Conservation (phyloP, 2,329 filamentous ascomycete genomes). For the Nannizzia gypsea region DNA sequence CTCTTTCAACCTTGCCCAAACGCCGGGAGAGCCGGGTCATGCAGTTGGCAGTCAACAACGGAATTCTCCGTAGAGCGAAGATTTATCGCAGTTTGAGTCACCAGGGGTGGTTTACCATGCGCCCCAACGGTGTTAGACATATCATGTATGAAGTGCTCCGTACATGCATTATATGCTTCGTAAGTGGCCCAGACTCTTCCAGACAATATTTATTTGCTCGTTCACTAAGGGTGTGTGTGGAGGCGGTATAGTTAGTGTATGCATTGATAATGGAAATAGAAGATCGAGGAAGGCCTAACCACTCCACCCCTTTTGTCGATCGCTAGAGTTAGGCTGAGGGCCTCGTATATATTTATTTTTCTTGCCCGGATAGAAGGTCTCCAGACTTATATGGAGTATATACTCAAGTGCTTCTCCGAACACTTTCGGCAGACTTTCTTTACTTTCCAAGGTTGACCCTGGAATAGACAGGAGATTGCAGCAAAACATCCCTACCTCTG, state of each 20-base stretch:
- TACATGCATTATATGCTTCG: neutral
- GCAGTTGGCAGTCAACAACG: neutral
- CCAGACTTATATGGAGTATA: neutral
- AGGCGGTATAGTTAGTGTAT: conserved; percentile 2
- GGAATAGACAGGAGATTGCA: neutral
- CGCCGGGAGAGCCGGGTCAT: neutral
- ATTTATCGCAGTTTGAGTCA: neutral
- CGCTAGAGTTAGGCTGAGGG: neutral
- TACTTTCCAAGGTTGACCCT: neutral
- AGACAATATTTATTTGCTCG: neutral
- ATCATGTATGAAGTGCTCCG: neutral
- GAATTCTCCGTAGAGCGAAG: neutral
- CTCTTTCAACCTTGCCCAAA: neutral
- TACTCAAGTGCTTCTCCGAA: neutral
- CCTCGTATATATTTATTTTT: conserved; percentile 2
- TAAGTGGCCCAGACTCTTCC: neutral
- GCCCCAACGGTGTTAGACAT: neutral
- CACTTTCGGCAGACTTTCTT: neutral
- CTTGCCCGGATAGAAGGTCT: neutral
- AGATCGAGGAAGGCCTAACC: neutral
- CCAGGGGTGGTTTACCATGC: neutral
- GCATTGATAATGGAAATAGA: neutral
- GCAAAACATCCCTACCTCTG: neutral
- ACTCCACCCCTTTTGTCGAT: conserved; percentile 3
- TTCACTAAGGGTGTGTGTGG: neutral